Evolutionary conservation across 768 basidiomycete genomes (phyloP), one percentile per base, ranked within the genome.

Genomic region (Lepiota subincarnata): DNA sequence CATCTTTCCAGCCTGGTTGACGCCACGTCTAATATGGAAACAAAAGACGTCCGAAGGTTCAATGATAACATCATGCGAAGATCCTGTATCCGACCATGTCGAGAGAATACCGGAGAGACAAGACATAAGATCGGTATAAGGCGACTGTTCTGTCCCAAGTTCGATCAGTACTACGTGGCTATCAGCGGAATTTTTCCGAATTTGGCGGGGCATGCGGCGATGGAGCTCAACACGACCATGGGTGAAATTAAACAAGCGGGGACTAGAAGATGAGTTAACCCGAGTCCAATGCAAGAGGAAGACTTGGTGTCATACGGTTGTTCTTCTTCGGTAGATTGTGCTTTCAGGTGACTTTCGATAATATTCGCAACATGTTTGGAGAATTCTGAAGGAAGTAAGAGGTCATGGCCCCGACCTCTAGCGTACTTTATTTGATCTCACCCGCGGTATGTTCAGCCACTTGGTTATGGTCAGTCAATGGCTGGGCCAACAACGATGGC

Each of bases 1-100:
- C 1, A 67, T 54, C 56, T 67, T 70, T 26, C 59, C 56, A 20
- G 62, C 40, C 8, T 62, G 31, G 8, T 58, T 49, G 11, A 63
- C 26, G 6, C 46, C 54, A 22, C 66, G 63, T 20, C 55, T 67
- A 26, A 78, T 62, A 26, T 82, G 73, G 63, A 89, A 89, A 0
- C 77, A 73, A 37, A 89, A 73, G 28, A 88, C 72, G 28, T 84
- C 80, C 6, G 87, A 85, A 1, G 85, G 76, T 37, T 77, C 73
- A 14, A 80, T 71, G 53, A 89, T 88, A 24, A 84, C 78, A 22
- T 81, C 78, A 60, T 82, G 82, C 0, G 53, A 53, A 50, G 77
- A 67, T 41, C 60, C 56, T 8, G 62, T 59, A 5, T 69, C 64
- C 13, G 65, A 53, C 58, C 69, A 68, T 11, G 47, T 59, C 3